A percentile compares a stretch with the other conserved stretches of the same genome.
Conservation (phyloP, 1,284 basidiomycete genomes). For the Pyrrhoderma lamaoense region DNA sequence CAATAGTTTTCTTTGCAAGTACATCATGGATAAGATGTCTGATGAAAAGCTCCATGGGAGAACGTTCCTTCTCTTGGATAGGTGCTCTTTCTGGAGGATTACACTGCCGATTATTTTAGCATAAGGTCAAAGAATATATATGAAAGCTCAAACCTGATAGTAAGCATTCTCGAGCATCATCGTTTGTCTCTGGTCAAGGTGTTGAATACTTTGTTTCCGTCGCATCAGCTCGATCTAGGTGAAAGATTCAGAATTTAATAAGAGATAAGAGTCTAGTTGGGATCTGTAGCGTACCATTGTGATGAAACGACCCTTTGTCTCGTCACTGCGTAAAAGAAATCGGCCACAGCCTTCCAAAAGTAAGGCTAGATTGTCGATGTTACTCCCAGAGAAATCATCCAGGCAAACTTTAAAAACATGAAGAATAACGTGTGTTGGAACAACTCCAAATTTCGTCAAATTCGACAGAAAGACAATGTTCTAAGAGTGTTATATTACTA, state of each 20-base stretch:
- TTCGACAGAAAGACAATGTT: slow-evolving; percentile 88
- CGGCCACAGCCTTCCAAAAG: slow-evolving; percentile 92
- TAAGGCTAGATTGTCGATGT: slow-evolving; percentile 90
- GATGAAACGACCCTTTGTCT: slow-evolving; percentile 78
- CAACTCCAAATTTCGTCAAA: slow-evolving; percentile 93
- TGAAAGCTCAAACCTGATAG: slow-evolving; percentile 64
- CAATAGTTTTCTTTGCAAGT: slow-evolving; percentile 83
- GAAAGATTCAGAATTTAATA: slow-evolving; percentile 22
- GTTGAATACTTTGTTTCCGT: slow-evolving; percentile 87
- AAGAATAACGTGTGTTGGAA: slow-evolving; percentile 86
- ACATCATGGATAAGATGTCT: slow-evolving; percentile 90
- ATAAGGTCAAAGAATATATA: not conserved
- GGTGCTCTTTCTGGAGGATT: slow-evolving; percentile 94
- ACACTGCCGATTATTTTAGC: slow-evolving; percentile 46
- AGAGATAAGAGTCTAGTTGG: not conserved
- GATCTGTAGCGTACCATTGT: slow-evolving; percentile 76
- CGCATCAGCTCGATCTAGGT: slow-evolving; percentile 85
- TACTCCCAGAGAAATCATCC: slow-evolving; percentile 89
- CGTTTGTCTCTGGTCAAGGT: slow-evolving; percentile 86
- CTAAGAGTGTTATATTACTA: slow-evolving; percentile 32
- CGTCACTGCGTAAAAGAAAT: slow-evolving; percentile 83
- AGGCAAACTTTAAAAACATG: slow-evolving; percentile 96
- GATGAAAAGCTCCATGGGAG: slow-evolving; percentile 88
- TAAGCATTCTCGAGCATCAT: slow-evolving; percentile 96
- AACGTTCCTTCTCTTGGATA: slow-evolving; percentile 77